Conservation (phyloP, 495 filamentous ascomycete genomes). For the Penicillium canescens region DNA sequence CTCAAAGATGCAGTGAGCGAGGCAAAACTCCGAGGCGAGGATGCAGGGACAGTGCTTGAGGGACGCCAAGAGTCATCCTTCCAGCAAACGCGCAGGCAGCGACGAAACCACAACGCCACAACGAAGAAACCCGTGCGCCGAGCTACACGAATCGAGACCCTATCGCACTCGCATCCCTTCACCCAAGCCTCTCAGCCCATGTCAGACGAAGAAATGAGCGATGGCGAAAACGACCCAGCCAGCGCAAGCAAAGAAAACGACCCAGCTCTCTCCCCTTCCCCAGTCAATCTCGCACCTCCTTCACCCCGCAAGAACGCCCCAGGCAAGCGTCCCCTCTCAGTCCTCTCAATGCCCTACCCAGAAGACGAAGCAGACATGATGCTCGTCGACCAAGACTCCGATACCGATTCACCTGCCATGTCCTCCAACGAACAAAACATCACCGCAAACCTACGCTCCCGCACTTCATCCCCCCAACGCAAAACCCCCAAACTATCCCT, state of each 20-base stretch:
- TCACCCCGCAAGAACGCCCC: slow-evolving; percentile 37
- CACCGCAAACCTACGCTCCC: slow-evolving; percentile 30
- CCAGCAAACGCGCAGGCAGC: slow-evolving; percentile 26
- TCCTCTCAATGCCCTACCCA: slow-evolving; percentile 32
- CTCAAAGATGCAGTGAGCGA: slow-evolving; percentile 47
- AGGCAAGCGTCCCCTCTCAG: slow-evolving; percentile 44
- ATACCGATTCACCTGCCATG: slow-evolving; percentile 10
- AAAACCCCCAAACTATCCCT: slow-evolving; percentile 37
- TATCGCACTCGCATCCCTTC: slow-evolving; percentile 2
- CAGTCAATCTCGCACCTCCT: slow-evolving; percentile 28
- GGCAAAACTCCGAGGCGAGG: slow-evolving; percentile 63
- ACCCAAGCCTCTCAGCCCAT: background rate
- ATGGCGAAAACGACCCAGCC: slow-evolving; percentile 30
- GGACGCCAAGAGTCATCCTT: slow-evolving; percentile 19
- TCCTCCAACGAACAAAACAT: slow-evolving; percentile 44
- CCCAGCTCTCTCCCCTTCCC: slow-evolving; percentile 43
- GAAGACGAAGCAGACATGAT: slow-evolving; percentile 28
- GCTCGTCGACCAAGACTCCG: slow-evolving; percentile 30
- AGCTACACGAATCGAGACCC: slow-evolving; percentile 4
- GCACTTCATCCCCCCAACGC: slow-evolving; percentile 8
- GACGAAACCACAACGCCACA: slow-evolving; percentile 22
- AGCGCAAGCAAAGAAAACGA: slow-evolving; percentile 52
- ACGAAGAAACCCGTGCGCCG: slow-evolving; percentile 24
- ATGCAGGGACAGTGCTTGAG: slow-evolving; percentile 28
- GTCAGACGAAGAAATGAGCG: slow-evolving; percentile 13